These are phyloP conservation scores for Gardenia jasminoides DNA, from an alignment of 257 asterid species.

Conservation along the genomic window DNA sequence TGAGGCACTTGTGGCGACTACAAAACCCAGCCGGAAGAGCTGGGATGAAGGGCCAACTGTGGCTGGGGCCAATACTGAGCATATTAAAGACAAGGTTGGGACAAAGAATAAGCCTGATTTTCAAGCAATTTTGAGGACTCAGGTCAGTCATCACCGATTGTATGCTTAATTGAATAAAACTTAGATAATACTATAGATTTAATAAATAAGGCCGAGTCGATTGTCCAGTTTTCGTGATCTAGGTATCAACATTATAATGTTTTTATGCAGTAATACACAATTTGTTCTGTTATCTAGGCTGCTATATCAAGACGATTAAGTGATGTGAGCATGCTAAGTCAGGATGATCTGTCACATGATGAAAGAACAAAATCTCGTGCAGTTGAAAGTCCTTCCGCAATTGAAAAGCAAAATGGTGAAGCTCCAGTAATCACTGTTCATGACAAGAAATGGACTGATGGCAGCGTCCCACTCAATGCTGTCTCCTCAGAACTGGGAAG, in stretches of 20 bases:
- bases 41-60: constrained; percentile 74
- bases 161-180: not conserved
- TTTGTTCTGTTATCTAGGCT: constrained; percentile 49
- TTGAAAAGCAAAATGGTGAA: constrained; percentile 38
- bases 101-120: constrained; percentile 57
- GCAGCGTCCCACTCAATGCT: constrained; percentile 63
- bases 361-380: constrained; percentile 32
- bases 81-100: constrained; percentile 40
- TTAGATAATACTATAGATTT: not conserved
- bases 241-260: not conserved
- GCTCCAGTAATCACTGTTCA: constrained; percentile 87
- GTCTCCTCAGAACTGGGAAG: constrained; percentile 68
- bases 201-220: not conserved
- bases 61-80: constrained; percentile 49
- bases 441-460: constrained; percentile 98
- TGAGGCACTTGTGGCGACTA: constrained; percentile 61
- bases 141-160: constrained; percentile 39
- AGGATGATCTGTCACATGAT: constrained; percentile 33
- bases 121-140: constrained; percentile 91
- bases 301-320: constrained; percentile 96
- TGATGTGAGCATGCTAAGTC: constrained; percentile 61
- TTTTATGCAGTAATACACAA: not conserved
- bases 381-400: constrained; percentile 24
- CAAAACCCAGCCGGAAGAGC: constrained; percentile 66
- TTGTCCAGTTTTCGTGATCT: not conserved